Evolutionary conservation across 2,329 filamentous ascomycete genomes (phyloP), one percentile per base, ranked within the genome.

Genomic region (Davidsoniella eucalypti): DNA sequence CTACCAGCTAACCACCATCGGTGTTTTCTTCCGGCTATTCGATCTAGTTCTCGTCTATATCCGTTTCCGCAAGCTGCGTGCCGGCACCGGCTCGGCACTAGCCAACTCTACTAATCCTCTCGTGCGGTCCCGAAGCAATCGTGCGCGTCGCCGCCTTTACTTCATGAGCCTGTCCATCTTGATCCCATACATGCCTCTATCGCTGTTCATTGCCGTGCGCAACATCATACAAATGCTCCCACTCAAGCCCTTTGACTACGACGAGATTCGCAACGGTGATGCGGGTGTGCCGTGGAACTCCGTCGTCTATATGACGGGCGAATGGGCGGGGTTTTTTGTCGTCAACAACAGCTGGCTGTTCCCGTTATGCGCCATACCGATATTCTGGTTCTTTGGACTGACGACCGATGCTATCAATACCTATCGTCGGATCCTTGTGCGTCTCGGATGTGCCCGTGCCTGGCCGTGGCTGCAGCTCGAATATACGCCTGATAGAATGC

Each of bases 301-400:
- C 9, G 65, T 78, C 53, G 50, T 68, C n/a, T 68, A 70, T 50
- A 53, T 53, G n/a, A 68, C 1, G 65, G 69, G 0, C 69, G 67
- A 23, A 62, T 61, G 52, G 47, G 63, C 14, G 56, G 72, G 12
- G 10, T 69, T 68, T 47, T 48, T 58, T 1, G 57, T 63, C 45
- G 56, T 73, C 56, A 71, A 73, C 55, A 64, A 66, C 52, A 64
- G 63, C 49, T 78, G 72, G 61, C 65, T 76, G 17, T 55, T 66
- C 18, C 69, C 74, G 49, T 46, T 72, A 2, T 68, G 71, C 2
- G 62, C 66, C 4, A 57, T 71, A 1, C 64, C 69, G 44, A 65
- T 77, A 44, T 71, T 76, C 40, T 40, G 67, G 26, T 75, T 75
- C 60, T 78, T 78, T 50, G 75, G 75, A 43, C 68, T 68, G 52